These are phyloP conservation scores for Aureobasidium sp. DNA, from an alignment of 2,329 filamentous ascomycete species.

Conservation along the genomic window DNA sequence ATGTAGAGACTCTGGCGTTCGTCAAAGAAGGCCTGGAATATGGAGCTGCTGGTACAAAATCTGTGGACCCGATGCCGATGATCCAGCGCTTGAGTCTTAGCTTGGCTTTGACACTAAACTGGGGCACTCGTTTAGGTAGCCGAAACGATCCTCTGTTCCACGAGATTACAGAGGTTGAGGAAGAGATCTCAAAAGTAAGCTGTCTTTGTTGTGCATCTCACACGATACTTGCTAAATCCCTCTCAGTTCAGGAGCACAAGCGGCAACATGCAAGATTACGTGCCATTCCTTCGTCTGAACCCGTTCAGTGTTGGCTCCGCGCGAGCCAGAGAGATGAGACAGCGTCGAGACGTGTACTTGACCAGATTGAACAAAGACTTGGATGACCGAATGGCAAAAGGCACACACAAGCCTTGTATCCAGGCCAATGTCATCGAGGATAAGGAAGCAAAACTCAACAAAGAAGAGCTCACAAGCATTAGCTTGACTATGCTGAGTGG, in stretches of 20 bases:
- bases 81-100: constrained; percentile 58
- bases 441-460: constrained; percentile 55
- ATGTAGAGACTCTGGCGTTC: constrained; percentile 57
- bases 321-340: constrained; percentile 53
- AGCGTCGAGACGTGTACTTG: constrained; percentile 54
- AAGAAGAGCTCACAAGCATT: constrained; percentile 57
- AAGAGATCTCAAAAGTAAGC: constrained; percentile 45
- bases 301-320: constrained; percentile 53
- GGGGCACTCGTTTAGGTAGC: constrained; percentile 54
- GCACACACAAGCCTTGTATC: constrained; percentile 57
- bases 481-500: constrained; percentile 63
- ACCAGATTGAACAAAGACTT: constrained; percentile 50
- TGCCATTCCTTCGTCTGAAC: constrained; percentile 52
- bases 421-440: constrained; percentile 61
- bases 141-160: constrained; percentile 54
- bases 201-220: too few relatives aligned
- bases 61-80: constrained; percentile 60
- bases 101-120: constrained; percentile 59
- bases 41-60: constrained; percentile 46
- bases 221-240: background rate
- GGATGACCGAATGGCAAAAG: constrained; percentile 54
- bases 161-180: constrained; percentile 57
- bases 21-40: constrained; percentile 54
- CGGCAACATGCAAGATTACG: constrained; percentile 55
- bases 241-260: constrained; percentile 51